phyloP scores from a whole-genome alignment of 2,329 filamentous ascomycete genomes.

The Aspergillus eucalypticola region DNA sequence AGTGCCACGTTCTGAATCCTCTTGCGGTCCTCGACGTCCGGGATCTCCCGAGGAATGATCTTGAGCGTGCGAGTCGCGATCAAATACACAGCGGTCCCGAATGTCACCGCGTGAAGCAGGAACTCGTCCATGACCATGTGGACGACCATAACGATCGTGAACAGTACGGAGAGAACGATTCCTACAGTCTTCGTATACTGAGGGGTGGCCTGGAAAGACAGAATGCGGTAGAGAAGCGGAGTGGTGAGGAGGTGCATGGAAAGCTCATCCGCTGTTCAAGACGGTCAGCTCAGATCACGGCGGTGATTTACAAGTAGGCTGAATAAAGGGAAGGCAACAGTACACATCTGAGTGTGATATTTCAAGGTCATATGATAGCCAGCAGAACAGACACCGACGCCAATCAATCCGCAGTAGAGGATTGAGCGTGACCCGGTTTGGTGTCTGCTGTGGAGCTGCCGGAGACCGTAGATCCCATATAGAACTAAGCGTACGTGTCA shows the following conservation, averaged over 20 bases:
- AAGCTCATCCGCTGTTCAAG: constrained; percentile 39
- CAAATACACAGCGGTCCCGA: constrained; percentile 38
- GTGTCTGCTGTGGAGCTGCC: constrained; percentile 22
- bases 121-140: constrained; percentile 50
- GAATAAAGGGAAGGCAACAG: too few species aligned
- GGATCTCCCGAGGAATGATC: constrained; percentile 37
- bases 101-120: constrained; percentile 40
- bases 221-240: constrained; percentile 44
- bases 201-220: constrained; percentile 35
- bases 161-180: constrained; percentile 20
- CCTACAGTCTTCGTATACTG: constrained; percentile 27
- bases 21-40: constrained; percentile 26
- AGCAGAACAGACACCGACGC: constrained; percentile 31
- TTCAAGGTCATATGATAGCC: constrained; percentile 36
- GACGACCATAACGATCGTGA: constrained; percentile 41
- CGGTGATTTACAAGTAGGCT: too few species aligned
- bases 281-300: not conserved
- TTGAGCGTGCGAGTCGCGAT: constrained; percentile 34
- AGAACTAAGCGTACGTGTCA: constrained; percentile 27
- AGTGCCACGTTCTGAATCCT: constrained; percentile 22
- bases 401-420: constrained; percentile 43
- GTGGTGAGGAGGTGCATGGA: constrained; percentile 48
- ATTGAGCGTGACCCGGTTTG: constrained; percentile 32
- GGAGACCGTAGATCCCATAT: constrained; percentile 44
- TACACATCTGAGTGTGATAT: constrained; percentile 38